Base-by-base conservation (phyloP, 768 basidiomycete genomes). In the Psilocybe tampanensis region DNA sequence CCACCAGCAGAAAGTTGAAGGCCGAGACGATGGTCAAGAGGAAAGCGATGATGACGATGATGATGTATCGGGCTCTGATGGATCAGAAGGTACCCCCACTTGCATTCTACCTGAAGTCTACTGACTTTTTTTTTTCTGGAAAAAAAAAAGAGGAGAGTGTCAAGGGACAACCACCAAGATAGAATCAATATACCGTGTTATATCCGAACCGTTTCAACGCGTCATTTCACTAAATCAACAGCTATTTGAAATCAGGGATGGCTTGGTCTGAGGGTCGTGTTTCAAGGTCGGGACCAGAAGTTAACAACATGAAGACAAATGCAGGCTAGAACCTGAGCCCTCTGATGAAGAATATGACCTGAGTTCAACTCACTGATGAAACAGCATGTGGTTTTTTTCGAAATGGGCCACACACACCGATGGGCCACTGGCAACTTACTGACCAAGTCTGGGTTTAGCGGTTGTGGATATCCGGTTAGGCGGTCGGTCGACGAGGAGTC, bases 61-160 rank as follows among this genome's bases (percentile, higher is more conserved):
- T 22, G 56, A 47, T 18, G 36, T 22, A 21, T 44, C 24, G 19
- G 33, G 36, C 33, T 54, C 53, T 41, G 54, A 53, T 18, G 41
- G 33, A 47, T 47, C 44, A 6, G 44, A 48, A 45, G 44, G 54
- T 47, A 17, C n/a, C n/a, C 6, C 36, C 12, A 5, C 4, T 39
- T 6, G 36, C 6, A 8, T n/a, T 39, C 36, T 13, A 13, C 4
- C 6, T 4, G n/a, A 39, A 39, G 4, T 13, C 12, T 15, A 13
- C 4, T 39, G 41, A 23, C 26, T 26, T 15, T 13, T 5, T n/a
- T 43, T 7, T 53, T 21, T 44, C 44, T 44, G 36, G 15, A 34
- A 15, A 34, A 34, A 13, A 5, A 15, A 5, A 5, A 13, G 36
- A n/a, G 36, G 36, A 39, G 29, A 29, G 29, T 29, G 29, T 29